Conservation (phyloP, 805 yeast species). For the Ogataea parapolymorpha region DNA sequence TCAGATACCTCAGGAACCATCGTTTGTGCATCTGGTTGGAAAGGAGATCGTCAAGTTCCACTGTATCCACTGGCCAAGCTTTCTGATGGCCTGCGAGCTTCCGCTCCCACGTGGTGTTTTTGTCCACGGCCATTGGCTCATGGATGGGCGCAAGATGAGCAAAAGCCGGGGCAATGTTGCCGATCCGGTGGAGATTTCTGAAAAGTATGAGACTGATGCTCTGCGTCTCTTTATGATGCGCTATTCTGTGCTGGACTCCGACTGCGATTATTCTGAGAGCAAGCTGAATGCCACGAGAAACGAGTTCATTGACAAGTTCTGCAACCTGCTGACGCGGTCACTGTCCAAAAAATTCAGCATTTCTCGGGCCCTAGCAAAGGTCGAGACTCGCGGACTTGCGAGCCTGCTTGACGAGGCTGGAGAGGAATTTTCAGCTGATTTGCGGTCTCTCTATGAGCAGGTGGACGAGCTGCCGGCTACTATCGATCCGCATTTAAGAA, state of each 20-base stretch:
- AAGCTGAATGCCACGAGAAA: slow-evolving; percentile 52
- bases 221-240: slow-evolving; percentile 73
- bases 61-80: slow-evolving; percentile 91
- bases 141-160: slow-evolving; percentile 89
- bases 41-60: slow-evolving; percentile 90
- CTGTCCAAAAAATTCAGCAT: slow-evolving; percentile 69
- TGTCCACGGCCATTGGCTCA: slow-evolving; percentile 94
- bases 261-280: slow-evolving; percentile 72
- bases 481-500: slow-evolving; percentile 38
- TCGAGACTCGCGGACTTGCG: slow-evolving; percentile 26
- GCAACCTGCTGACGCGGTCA: slow-evolving; percentile 71
- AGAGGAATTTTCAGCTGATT: slow-evolving; percentile 10
- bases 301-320: slow-evolving; percentile 74
- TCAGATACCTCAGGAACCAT: slow-evolving; percentile 22
- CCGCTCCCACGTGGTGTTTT: slow-evolving; percentile 69
- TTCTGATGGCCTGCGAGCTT: slow-evolving; percentile 77
- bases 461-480: slow-evolving; percentile 14
- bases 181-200: slow-evolving; percentile 71
- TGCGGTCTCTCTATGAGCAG: slow-evolving; percentile 25
- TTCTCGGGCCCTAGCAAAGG: slow-evolving; percentile 37
- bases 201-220: slow-evolving; percentile 66
- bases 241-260: slow-evolving; percentile 70
- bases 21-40: slow-evolving; percentile 72
- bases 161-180: slow-evolving; percentile 91
- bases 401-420: slow-evolving; percentile 19